Evolutionary conservation across 257 asterid species (phyloP).

Genomic region (Gentiana dahurica): DNA sequence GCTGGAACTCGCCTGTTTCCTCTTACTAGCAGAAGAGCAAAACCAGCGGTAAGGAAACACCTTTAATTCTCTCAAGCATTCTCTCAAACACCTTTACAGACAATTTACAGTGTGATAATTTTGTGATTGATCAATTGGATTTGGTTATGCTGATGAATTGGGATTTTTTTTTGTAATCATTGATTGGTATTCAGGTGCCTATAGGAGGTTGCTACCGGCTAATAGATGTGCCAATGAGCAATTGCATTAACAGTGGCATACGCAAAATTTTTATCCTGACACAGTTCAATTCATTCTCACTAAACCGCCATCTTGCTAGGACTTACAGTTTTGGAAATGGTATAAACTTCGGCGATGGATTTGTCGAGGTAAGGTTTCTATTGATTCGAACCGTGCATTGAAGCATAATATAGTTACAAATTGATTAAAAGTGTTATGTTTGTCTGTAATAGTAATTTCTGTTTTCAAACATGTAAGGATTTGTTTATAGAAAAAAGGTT

Average conservation of each 20-base stretch:
- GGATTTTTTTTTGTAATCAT: neutral
- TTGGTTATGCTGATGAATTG: neutral
- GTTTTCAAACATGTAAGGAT: too few relatives aligned
- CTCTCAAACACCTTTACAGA: neutral
- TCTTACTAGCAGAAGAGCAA: constrained; percentile 81
- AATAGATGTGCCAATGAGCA: constrained; percentile 93
- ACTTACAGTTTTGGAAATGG: constrained; percentile 75
- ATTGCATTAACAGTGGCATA: constrained; percentile 95
- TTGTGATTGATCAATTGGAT: neutral
- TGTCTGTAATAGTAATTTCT: too few relatives aligned
- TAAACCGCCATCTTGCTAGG: constrained; percentile 85
- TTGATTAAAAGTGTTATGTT: too few relatives aligned
- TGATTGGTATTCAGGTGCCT: constrained; percentile 52
- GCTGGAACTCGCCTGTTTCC: constrained; percentile 99
- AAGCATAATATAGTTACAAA: too few relatives aligned
- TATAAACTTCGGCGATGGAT: constrained; percentile 82
- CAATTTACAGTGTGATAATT: neutral
- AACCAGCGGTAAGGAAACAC: constrained; percentile 71
- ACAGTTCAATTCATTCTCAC: constrained; percentile 92
- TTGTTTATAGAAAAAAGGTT: too few relatives aligned
- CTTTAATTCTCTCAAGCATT: neutral
- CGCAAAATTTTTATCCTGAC: constrained; percentile 81
- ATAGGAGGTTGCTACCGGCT: constrained; percentile 93
- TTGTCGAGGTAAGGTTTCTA: constrained; percentile 68
- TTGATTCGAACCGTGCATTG: too few relatives aligned